Conservation (phyloP, 1,139 yeast species). For the Yamadazyma triangularis region DNA sequence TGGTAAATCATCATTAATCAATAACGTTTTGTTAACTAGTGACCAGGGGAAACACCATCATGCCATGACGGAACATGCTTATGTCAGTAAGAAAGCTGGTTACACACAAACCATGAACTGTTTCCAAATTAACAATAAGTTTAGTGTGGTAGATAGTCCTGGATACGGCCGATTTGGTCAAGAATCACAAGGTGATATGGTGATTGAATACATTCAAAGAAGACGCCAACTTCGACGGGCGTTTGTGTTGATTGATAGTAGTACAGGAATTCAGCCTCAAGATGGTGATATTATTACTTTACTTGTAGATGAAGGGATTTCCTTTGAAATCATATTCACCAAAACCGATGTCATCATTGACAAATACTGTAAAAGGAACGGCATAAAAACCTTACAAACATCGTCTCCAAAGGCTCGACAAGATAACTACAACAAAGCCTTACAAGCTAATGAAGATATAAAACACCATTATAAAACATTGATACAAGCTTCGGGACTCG, state of each 20-base stretch:
- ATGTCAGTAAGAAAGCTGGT: constrained; percentile 61
- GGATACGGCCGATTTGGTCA: constrained; percentile 75
- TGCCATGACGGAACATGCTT: constrained; percentile 41
- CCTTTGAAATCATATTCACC: constrained; percentile 73
- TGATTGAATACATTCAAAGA: constrained; percentile 53
- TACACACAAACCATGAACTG: constrained; percentile 75
- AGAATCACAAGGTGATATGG: constrained; percentile 63
- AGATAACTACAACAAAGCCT: constrained; percentile 10
- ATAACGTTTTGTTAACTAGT: constrained; percentile 40
- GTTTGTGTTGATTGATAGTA: constrained; percentile 57
- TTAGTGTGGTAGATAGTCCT: constrained; percentile 76
- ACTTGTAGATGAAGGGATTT: constrained; percentile 51
- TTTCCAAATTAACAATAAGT: constrained; percentile 57
- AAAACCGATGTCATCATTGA: constrained; percentile 57
- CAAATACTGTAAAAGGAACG: constrained; percentile 2
- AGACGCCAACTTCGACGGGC: constrained; percentile 54
- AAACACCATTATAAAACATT: constrained; percentile 18
- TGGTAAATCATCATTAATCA: constrained; percentile 77
- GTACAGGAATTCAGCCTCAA: constrained; percentile 50
- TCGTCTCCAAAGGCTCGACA: constrained; percentile 1
- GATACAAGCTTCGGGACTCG: constrained; percentile 19
- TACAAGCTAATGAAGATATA: constrained; percentile 20
- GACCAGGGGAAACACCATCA: constrained; percentile 12
- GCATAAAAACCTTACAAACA: not conserved
- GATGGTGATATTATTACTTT: constrained; percentile 53